Evolutionary conservation across 1,284 basidiomycete genomes (phyloP).

Genomic region (Moesziomyces globuligerus): DNA sequence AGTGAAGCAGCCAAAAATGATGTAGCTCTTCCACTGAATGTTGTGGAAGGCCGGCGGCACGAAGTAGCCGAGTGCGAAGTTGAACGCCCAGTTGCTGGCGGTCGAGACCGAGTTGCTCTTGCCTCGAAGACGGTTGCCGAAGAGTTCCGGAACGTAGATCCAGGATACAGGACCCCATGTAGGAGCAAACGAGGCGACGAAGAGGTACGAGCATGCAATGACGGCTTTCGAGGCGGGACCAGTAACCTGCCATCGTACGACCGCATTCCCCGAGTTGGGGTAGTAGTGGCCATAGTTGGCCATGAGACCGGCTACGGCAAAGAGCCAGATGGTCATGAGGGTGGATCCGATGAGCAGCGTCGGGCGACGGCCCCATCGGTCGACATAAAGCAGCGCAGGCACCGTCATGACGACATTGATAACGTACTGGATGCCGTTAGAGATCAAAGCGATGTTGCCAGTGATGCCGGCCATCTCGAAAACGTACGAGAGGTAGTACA

Average conservation of each 20-base stretch:
- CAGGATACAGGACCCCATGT: constrained; percentile 32
- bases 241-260: constrained; percentile 37
- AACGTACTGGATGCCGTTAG: constrained; percentile 45
- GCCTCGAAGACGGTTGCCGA: constrained; percentile 26
- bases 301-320: constrained; percentile 36
- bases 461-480: constrained; percentile 36
- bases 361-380: constrained; percentile 49
- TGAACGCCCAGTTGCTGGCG: constrained; percentile 26
- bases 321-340: constrained; percentile 43
- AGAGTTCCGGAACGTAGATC: constrained; percentile 38
- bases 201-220: constrained; percentile 47
- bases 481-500: constrained; percentile 40
- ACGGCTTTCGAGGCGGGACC: constrained; percentile 34
- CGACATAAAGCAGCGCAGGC: constrained; percentile 43
- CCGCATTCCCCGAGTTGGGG: constrained; percentile 7
- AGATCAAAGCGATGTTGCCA: constrained; percentile 24
- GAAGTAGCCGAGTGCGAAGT: constrained; percentile 39
- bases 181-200: constrained; percentile 42
- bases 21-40: constrained; percentile 48
- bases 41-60: constrained; percentile 35
- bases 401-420: constrained; percentile 54
- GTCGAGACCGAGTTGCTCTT: constrained; percentile 38
- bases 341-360: constrained; percentile 41
- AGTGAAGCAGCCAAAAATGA: constrained; percentile 38
- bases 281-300: constrained; percentile 24